phyloP scores from a whole-genome alignment of 306 rosid genomes.

The Cicer bijugum region DNA sequence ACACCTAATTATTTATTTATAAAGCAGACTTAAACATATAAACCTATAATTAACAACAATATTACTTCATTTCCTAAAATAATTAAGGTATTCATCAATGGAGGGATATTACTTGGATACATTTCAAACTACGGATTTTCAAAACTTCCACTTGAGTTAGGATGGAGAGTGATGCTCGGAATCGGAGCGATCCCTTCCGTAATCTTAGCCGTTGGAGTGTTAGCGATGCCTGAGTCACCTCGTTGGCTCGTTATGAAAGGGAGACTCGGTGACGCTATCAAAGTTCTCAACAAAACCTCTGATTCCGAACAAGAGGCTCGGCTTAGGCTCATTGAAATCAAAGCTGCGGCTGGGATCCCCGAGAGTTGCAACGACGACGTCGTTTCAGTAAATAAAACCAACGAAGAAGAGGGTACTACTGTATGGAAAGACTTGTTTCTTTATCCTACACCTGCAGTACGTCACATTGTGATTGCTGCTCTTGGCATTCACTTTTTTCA shows the following conservation, averaged over 20 bases:
- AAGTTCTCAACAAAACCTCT: conserved; percentile 69
- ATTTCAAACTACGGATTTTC: conserved; percentile 77
- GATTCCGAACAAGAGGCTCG: conserved; percentile 66
- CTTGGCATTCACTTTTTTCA: conserved; percentile 84
- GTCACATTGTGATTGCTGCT: conserved; percentile 70
- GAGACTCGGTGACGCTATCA: conserved; percentile 64
- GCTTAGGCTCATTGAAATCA: conserved; percentile 66
- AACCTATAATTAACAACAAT: too few relatives aligned
- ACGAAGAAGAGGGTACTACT: conserved; percentile 43
- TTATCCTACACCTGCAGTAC: conserved; percentile 71
- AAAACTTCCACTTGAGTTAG: conserved; percentile 52
- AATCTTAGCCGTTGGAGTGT: conserved; percentile 53
- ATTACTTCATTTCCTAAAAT: too few relatives aligned
- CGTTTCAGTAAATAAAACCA: conserved; percentile 47
- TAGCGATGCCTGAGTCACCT: conserved; percentile 90
- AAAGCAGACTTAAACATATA: too few relatives aligned
- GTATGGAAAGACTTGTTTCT: conserved; percentile 74
- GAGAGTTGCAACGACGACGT: conserved; percentile 60
- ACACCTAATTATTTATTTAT: too few relatives aligned
- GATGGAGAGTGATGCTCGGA: conserved; percentile 91
- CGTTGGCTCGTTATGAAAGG: conserved; percentile 90
- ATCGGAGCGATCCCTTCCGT: conserved; percentile 71
- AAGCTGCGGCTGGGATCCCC: conserved; percentile 76
- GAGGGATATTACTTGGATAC: conserved; percentile 79
- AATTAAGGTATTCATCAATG: conserved; percentile 63